These are phyloP conservation scores for Kwoniella europaea DNA, from an alignment of 768 basidiomycete genomes.

Conservation along the genomic window DNA sequence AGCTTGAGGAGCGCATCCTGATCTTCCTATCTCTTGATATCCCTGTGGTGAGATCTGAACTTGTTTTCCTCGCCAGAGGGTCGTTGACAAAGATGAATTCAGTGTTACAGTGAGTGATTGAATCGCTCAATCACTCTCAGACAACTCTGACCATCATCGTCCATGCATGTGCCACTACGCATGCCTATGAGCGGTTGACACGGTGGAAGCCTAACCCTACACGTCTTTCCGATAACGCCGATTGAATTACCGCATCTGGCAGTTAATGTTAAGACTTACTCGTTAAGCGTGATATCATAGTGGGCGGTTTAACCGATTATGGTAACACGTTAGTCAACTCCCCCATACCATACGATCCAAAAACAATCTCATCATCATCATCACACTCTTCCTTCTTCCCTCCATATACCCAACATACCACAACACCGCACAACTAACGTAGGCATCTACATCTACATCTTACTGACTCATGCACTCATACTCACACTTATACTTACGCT, in stretches of 20 bases:
- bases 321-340: conserved; percentile 2
- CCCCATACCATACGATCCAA: background rate
- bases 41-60: background rate
- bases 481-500: background rate
- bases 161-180: background rate
- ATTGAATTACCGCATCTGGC: conserved; percentile 1
- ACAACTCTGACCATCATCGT: conserved; percentile 3
- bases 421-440: conserved; percentile 14
- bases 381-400: background rate
- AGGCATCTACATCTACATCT: background rate
- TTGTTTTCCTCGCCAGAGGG: background rate
- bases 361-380: background rate
- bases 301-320: conserved; percentile 12
- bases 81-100: conserved; percentile 3
- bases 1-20: conserved; percentile 15
- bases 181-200: background rate
- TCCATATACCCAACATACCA: background rate
- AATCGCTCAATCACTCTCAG: background rate
- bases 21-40: background rate
- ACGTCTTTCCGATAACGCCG: conserved; percentile 11
- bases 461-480: background rate
- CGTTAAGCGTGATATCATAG: conserved; percentile 10
- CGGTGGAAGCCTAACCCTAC: background rate
- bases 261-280: background rate
- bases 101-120: background rate